These are phyloP conservation scores for Hyaloscypha finlandica DNA, from an alignment of 495 filamentous ascomycete genomes.

Conservation along the genomic window DNA sequence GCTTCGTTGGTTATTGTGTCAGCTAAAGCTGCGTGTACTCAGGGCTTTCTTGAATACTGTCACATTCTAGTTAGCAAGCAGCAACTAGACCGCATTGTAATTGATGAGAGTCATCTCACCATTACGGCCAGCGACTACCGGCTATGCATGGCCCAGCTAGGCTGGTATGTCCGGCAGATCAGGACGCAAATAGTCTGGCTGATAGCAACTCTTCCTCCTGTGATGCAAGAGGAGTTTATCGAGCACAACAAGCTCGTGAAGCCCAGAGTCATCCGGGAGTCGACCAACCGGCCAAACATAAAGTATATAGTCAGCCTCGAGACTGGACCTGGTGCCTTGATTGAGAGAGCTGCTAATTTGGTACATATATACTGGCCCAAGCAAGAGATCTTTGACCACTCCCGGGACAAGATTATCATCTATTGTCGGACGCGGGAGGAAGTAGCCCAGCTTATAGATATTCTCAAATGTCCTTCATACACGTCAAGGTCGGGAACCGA, in stretches of 20 bases:
- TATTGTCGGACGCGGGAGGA: neutral
- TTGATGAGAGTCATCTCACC: neutral
- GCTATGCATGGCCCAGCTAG: neutral
- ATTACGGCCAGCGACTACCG: neutral
- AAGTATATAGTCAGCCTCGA: neutral
- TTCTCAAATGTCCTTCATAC: neutral
- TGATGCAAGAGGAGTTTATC: neutral
- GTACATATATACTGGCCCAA: neutral
- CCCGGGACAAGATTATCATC: constrained; percentile 4
- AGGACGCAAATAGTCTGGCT: neutral
- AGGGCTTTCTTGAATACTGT: neutral
- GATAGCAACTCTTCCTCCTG: neutral
- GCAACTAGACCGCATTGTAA: no score
- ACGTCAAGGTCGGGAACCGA: neutral
- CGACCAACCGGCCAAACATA: neutral
- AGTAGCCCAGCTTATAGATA: neutral
- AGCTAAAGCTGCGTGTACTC: neutral
- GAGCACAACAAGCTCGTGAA: neutral
- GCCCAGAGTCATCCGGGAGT: neutral
- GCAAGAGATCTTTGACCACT: constrained; percentile 5
- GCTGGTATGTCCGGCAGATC: neutral
- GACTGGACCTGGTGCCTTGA: neutral
- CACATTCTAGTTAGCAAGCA: neutral
- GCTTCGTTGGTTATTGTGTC: neutral
- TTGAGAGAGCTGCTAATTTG: neutral